Percentiles rank a stretch among this genome's conserved stretches.
These are phyloP conservation scores for Yamadazyma phyllophila DNA, from an alignment of 805 yeast genomes.

Conservation along the genomic window DNA sequence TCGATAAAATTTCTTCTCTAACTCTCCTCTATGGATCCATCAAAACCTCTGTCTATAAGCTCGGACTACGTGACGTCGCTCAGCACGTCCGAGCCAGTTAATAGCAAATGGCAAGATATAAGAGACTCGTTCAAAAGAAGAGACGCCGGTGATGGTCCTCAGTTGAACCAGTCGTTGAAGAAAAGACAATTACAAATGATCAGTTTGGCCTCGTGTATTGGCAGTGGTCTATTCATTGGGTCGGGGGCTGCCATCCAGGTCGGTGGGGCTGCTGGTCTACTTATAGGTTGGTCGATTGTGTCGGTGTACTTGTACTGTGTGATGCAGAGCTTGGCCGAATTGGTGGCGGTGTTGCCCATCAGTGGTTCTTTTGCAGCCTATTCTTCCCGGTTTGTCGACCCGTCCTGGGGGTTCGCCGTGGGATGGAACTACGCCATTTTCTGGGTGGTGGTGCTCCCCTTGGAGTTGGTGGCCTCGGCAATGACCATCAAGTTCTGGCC, in stretches of 20 bases:
- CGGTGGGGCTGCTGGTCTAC: conserved; percentile 34
- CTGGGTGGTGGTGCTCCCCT: conserved; percentile 44
- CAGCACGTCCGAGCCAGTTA: not conserved
- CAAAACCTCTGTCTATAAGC: not conserved
- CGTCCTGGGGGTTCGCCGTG: conserved; percentile 45
- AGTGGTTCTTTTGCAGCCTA: conserved; percentile 42
- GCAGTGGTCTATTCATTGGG: conserved; percentile 41
- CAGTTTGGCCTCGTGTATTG: conserved; percentile 43
- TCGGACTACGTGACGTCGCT: not conserved
- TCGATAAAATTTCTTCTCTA: too few species aligned
- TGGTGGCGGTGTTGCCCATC: conserved; percentile 38
- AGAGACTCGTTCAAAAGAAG: conserved; percentile 28
- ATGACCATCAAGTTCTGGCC: conserved; percentile 42
- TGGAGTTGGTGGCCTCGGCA: conserved; percentile 43
- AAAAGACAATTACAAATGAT: conserved; percentile 37
- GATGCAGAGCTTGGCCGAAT: conserved; percentile 42
- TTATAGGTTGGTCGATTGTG: conserved; percentile 42
- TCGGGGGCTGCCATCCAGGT: conserved; percentile 34
- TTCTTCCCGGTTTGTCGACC: conserved; percentile 41
- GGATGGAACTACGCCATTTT: conserved; percentile 45
- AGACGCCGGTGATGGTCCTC: conserved; percentile 9
- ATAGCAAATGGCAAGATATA: conserved; percentile 19
- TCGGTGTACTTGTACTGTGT: conserved; percentile 40
- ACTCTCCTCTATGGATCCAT: not conserved
- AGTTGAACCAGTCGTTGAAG: conserved; percentile 23